A percentile compares a stretch with the other conserved stretches of the same genome.
These are phyloP conservation scores for Candida chilensis DNA, from an alignment of 805 yeast genomes.

Conservation along the genomic window DNA sequence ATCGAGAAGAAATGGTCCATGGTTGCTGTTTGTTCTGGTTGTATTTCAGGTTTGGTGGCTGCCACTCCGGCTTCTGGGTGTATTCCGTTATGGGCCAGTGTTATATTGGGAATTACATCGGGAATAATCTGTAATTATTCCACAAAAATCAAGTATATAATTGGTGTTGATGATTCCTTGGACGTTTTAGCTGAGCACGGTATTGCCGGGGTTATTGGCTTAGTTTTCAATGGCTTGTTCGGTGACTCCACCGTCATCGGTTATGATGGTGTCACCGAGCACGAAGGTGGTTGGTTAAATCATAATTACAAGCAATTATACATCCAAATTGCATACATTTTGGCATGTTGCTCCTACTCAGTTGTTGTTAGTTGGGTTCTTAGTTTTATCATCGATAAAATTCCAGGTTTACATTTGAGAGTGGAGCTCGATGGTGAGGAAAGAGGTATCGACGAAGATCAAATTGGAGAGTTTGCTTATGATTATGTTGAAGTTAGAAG, in stretches of 20 bases:
- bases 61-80: conserved; percentile 94
- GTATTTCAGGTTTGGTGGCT: conserved; percentile 92
- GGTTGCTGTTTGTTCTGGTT: conserved; percentile 92
- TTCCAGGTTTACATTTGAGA: conserved; percentile 78
- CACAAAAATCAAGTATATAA: conserved; percentile 75
- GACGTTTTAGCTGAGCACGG: conserved; percentile 99
- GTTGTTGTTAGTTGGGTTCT: conserved; percentile 70
- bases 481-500: conserved; percentile 96
- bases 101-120: conserved; percentile 71
- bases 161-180: conserved; percentile 82
- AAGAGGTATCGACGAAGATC: conserved; percentile 90
- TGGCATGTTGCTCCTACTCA: conserved; percentile 68
- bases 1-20: conserved; percentile 88
- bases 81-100: conserved; percentile 88
- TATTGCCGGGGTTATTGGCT: conserved; percentile 86
- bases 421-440: conserved; percentile 82
- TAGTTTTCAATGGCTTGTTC: conserved; percentile 81
- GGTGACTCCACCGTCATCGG: conserved; percentile 86
- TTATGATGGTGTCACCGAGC: conserved; percentile 78
- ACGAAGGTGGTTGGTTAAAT: conserved; percentile 86
- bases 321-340: conserved; percentile 77
- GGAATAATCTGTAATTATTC: conserved; percentile 85
- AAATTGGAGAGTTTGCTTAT: conserved; percentile 97
- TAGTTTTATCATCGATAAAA: conserved; percentile 62
- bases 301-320: conserved; percentile 89